Percentiles rank a stretch among this genome's conserved stretches.
Evolutionary conservation across 208 protist genomes (phyloP).

Genomic region (Trichomonas tenax): DNA sequence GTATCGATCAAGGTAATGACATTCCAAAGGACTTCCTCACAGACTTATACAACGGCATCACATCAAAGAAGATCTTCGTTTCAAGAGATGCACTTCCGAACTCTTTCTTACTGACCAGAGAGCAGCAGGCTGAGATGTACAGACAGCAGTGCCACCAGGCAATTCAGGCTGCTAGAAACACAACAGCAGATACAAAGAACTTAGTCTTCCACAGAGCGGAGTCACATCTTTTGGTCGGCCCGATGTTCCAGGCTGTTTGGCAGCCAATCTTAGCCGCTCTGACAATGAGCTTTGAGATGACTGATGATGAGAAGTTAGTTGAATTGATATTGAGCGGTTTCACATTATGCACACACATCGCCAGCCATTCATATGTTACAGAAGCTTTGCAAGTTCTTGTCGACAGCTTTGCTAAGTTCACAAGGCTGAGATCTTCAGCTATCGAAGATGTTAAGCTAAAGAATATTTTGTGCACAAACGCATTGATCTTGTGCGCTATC

Average conservation of each 20-base stretch:
- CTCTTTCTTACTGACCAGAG: background rate
- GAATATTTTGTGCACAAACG: background rate
- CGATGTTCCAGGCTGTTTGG: background rate
- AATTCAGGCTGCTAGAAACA: background rate
- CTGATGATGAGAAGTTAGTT: background rate
- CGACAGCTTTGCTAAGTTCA: slow-evolving; percentile 5
- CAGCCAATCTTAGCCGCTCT: background rate
- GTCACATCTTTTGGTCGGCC: background rate
- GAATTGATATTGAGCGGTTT: background rate
- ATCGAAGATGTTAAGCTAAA: background rate
- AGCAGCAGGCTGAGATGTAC: background rate
- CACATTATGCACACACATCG: background rate
- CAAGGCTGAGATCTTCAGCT: background rate
- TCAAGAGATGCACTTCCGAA: background rate
- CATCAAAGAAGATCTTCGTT: background rate
- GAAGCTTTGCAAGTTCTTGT: background rate
- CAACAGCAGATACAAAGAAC: background rate
- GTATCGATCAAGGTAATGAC: slow-evolving; percentile 33
- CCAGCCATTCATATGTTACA: background rate
- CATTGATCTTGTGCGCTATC: background rate
- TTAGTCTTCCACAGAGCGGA: background rate
- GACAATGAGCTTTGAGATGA: background rate
- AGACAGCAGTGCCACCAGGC: background rate
- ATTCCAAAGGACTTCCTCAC: background rate
- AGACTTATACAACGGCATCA: background rate